phyloP scores from a whole-genome alignment of 441 rosid species.

The Bocquillonia castaneifolia region DNA sequence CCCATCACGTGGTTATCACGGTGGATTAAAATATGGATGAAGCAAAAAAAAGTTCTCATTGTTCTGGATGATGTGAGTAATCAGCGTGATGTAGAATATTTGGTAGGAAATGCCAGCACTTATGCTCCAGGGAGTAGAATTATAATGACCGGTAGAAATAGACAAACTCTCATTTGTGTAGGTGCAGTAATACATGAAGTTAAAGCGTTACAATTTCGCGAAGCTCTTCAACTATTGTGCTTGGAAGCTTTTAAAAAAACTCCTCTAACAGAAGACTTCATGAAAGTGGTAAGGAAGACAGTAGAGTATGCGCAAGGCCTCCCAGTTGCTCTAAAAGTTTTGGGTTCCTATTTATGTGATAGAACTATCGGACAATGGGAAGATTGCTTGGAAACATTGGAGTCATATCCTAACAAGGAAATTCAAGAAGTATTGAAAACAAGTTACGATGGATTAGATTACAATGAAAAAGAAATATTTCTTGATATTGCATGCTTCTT shows the following conservation, averaged over 20 bases:
- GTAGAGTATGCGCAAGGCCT: slow-evolving; percentile 3
- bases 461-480: not conserved
- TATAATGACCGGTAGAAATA: slow-evolving; percentile 15
- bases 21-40: not conserved
- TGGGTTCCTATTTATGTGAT: not conserved
- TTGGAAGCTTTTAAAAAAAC: not conserved
- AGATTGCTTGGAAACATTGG: not conserved
- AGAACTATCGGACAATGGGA: not conserved
- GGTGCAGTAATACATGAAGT: not conserved
- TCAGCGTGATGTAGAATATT: not conserved
- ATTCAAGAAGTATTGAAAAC: not conserved
- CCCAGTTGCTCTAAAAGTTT: slow-evolving; percentile 16
- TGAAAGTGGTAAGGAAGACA: not conserved
- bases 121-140: slow-evolving; percentile 8
- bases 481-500: slow-evolving; percentile 19
- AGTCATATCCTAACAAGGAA: not conserved
- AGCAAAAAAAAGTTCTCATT: slow-evolving; percentile 6
- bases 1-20: not conserved
- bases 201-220: not conserved
- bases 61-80: slow-evolving; percentile 17
- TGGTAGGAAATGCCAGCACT: not conserved
- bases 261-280: not conserved
- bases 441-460: slow-evolving; percentile 8
- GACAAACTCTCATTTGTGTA: not conserved
- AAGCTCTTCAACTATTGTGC: slow-evolving; percentile 1